These are phyloP conservation scores for Candida sp. DNA, from an alignment of 1,139 yeast genomes.

Conservation along the genomic window DNA sequence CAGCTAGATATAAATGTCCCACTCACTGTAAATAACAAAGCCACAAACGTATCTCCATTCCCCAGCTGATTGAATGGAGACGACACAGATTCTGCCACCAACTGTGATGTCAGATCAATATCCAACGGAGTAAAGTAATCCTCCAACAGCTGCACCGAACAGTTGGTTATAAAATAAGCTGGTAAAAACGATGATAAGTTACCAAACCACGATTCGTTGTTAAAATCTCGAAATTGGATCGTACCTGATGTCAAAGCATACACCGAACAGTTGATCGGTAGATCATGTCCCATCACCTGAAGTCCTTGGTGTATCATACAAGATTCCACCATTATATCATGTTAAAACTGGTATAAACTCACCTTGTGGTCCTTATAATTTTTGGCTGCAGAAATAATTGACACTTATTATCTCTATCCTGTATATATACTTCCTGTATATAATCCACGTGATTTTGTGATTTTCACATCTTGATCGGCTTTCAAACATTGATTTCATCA, in stretches of 20 bases:
- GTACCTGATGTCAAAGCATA: slow-evolving; percentile 34
- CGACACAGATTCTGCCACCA: not conserved
- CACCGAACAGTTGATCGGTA: slow-evolving; percentile 33
- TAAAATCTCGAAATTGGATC: slow-evolving; percentile 15
- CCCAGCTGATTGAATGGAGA: slow-evolving; percentile 25
- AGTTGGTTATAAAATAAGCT: slow-evolving; percentile 42
- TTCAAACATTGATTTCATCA: too few species aligned
- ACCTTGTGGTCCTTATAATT: too few species aligned
- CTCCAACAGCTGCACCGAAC: slow-evolving; percentile 17
- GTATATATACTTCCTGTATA: too few species aligned
- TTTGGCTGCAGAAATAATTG: too few species aligned
- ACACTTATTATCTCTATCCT: too few species aligned
- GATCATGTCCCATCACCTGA: slow-evolving; percentile 7
- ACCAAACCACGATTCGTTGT: slow-evolving; percentile 14
- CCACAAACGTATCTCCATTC: slow-evolving; percentile 43
- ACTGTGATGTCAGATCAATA: not conserved
- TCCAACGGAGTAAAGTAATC: not conserved
- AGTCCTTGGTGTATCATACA: slow-evolving; percentile 1
- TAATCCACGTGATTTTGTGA: too few species aligned
- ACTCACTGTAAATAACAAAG: slow-evolving; percentile 37
- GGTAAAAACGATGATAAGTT: slow-evolving; percentile 23
- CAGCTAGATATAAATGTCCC: slow-evolving; percentile 48
- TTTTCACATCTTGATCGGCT: too few species aligned
- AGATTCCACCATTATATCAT: not conserved
- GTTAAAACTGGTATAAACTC: not conserved